phyloP scores from a whole-genome alignment of 345 rosid species.

The Lepidium africanum region DNA sequence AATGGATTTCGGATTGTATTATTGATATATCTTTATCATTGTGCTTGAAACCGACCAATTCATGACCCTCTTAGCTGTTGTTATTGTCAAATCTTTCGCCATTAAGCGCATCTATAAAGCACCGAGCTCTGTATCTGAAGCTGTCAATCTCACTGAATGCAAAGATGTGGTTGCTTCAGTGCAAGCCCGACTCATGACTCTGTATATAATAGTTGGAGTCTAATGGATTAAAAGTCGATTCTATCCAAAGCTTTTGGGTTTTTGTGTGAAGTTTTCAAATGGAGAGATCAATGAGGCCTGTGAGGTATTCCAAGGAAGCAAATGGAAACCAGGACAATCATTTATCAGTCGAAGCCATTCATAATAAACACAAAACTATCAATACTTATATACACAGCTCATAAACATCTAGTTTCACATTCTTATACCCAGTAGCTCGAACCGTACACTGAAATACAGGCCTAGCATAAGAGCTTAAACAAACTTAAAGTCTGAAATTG shows the following conservation, averaged over 20 bases:
- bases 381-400: conserved; percentile 5
- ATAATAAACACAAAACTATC: not conserved
- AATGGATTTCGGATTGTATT: not conserved
- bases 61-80: not conserved
- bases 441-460: not conserved
- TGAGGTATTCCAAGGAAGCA: not conserved
- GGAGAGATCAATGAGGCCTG: not conserved
- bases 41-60: not conserved
- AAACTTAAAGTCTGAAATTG: conserved; percentile 35
- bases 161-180: not conserved
- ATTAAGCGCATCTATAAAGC: not conserved
- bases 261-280: not conserved
- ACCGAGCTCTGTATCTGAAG: not conserved
- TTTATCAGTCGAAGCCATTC: not conserved
- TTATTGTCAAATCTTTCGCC: not conserved
- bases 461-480: conserved; percentile 51
- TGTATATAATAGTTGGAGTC: not conserved
- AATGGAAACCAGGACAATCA: not conserved
- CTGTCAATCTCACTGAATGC: not conserved
- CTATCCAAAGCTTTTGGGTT: not conserved
- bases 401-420: conserved; percentile 12
- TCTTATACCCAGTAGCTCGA: not conserved
- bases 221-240: not conserved
- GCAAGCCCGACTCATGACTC: not conserved
- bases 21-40: not conserved